These are phyloP conservation scores for Ganoderma lingzhi DNA, from an alignment of 1,284 basidiomycete genomes.

Conservation along the genomic window DNA sequence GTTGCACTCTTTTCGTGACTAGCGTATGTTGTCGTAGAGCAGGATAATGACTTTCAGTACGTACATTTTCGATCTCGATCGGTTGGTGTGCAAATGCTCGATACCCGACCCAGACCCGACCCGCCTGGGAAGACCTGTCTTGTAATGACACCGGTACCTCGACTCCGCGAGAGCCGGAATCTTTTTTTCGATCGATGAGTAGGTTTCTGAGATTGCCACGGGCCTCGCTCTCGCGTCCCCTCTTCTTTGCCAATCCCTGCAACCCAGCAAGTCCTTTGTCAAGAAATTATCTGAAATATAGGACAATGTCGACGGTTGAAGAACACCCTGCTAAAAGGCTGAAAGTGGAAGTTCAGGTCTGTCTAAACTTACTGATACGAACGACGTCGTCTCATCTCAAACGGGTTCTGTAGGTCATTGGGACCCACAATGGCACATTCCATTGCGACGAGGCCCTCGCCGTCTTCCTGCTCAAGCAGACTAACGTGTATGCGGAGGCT, in stretches of 20 bases:
- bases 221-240: conserved; percentile 2
- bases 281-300: background rate
- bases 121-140: conserved; percentile 6
- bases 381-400: background rate
- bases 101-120: background rate
- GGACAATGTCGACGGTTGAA: conserved; percentile 44
- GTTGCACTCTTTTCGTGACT: conserved; percentile 6
- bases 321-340: conserved; percentile 55
- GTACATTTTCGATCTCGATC: conserved; percentile 17
- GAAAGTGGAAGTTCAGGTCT: conserved; percentile 54
- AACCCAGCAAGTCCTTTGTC: background rate
- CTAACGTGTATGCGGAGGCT: conserved; percentile 78
- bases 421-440: conserved; percentile 96
- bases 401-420: conserved; percentile 65
- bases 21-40: conserved; percentile 16
- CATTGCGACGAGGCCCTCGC: conserved; percentile 97
- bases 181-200: conserved; percentile 21
- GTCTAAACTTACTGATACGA: conserved; percentile 3
- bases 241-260: background rate
- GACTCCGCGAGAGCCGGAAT: conserved; percentile 25
- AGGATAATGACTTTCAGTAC: conserved; percentile 19
- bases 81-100: background rate
- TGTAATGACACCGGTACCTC: background rate
- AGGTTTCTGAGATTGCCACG: background rate
- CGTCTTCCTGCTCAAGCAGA: conserved; percentile 89